Percentiles rank a stretch among this genome's conserved stretches.
These are phyloP conservation scores for Botrytis medusae DNA, from an alignment of 2,329 filamentous ascomycete genomes.

Conservation along the genomic window DNA sequence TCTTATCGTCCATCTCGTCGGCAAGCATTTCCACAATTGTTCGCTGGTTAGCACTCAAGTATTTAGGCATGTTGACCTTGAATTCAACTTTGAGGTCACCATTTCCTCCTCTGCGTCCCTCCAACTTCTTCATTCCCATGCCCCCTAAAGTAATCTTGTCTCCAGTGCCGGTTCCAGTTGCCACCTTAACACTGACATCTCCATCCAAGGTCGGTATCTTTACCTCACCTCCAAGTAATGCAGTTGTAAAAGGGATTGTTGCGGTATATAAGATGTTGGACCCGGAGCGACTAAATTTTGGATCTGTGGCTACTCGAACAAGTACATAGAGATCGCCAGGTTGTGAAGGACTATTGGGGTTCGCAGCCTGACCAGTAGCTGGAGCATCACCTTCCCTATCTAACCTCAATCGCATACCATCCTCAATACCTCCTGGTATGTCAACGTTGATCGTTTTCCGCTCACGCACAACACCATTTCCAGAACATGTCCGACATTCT, in stretches of 20 bases:
- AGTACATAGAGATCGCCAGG: slow-evolving; percentile 90
- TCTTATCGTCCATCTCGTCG: slow-evolving; percentile 92
- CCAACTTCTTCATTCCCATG: slow-evolving; percentile 90
- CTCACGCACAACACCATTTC: slow-evolving; percentile 81
- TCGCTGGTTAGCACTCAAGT: slow-evolving; percentile 84
- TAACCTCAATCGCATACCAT: slow-evolving; percentile 88
- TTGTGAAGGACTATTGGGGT: slow-evolving; percentile 62
- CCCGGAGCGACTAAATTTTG: slow-evolving; percentile 83
- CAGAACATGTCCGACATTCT: slow-evolving; percentile 77
- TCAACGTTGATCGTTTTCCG: slow-evolving; percentile 82
- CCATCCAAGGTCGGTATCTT: slow-evolving; percentile 87
- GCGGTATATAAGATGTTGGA: slow-evolving; percentile 93
- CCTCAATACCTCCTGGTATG: slow-evolving; percentile 92
- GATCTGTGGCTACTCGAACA: slow-evolving; percentile 83
- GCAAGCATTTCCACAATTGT: slow-evolving; percentile 94
- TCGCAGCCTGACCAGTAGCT: slow-evolving; percentile 66
- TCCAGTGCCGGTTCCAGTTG: slow-evolving; percentile 87
- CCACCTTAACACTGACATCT: slow-evolving; percentile 85
- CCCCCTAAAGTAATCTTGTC: slow-evolving; percentile 86
- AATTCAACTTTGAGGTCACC: slow-evolving; percentile 94
- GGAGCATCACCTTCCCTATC: slow-evolving; percentile 86
- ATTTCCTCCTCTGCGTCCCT: slow-evolving; percentile 61
- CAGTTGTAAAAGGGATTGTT: slow-evolving; percentile 87
- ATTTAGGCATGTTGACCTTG: slow-evolving; percentile 93
- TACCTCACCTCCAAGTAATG: slow-evolving; percentile 86